phyloP scores from a whole-genome alignment of 2,329 filamentous ascomycete genomes.

The Cercospora sp. region DNA sequence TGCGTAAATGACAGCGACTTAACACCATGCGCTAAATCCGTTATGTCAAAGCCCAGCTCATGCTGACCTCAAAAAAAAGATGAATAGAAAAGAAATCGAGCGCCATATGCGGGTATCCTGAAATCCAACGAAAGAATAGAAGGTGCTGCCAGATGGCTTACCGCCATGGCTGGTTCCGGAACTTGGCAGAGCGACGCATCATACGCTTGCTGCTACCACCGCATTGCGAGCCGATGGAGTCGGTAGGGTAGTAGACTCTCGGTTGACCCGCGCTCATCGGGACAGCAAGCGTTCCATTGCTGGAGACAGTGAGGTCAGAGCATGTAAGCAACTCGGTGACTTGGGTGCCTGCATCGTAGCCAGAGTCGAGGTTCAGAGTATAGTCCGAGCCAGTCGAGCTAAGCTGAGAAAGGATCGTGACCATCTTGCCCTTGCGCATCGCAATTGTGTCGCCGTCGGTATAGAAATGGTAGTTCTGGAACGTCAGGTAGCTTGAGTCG shows the following conservation, averaged over 20 bases:
- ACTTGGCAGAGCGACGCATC: conserved; percentile 7
- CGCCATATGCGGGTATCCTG: conserved; percentile 1
- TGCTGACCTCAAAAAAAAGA: no score
- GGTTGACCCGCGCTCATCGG: conserved; percentile 41
- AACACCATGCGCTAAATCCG: background rate
- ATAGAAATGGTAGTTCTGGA: conserved; percentile 44
- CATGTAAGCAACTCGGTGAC: conserved; percentile 46
- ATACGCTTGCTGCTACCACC: background rate
- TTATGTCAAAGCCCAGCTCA: background rate
- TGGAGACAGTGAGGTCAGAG: conserved; percentile 32
- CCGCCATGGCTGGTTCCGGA: background rate
- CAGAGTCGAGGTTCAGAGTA: conserved; percentile 34
- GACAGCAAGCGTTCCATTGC: conserved; percentile 36
- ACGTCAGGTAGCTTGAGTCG: conserved; percentile 43
- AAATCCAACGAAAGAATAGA: background rate
- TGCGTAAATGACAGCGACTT: background rate
- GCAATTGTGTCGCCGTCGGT: conserved; percentile 47
- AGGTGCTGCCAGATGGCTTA: no score
- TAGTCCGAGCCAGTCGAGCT: conserved; percentile 32
- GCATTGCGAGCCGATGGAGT: conserved; percentile 2
- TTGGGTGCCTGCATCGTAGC: conserved; percentile 32
- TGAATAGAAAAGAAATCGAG: no score
- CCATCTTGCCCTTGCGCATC: conserved; percentile 51
- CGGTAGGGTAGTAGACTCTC: conserved; percentile 40
- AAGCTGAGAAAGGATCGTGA: conserved; percentile 41